Evolutionary conservation across 192 early-diverging fungal species (phyloP).

Genomic region (Coemansia aciculifera): DNA sequence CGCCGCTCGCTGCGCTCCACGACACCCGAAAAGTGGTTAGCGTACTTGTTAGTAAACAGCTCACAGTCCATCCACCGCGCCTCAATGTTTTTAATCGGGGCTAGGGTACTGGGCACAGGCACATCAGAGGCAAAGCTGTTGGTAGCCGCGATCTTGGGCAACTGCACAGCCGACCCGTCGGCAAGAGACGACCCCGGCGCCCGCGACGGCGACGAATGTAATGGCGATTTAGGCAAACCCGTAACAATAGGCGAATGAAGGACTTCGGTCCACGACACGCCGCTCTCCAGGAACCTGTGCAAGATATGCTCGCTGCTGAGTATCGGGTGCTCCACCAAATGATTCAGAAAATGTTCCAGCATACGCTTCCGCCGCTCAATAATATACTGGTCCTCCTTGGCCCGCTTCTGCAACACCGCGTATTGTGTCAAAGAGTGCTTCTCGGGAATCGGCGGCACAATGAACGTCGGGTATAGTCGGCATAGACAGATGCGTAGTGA

Average conservation of each 20-base stretch:
- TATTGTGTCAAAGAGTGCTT: slow-evolving; percentile 87
- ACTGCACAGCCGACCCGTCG: slow-evolving; percentile 37
- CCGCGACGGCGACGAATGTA: slow-evolving; percentile 60
- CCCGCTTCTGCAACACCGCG: slow-evolving; percentile 72
- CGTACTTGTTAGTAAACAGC: slow-evolving; percentile 86
- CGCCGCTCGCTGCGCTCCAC: slow-evolving; percentile 74
- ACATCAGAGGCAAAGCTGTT: slow-evolving; percentile 46
- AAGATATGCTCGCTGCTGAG: slow-evolving; percentile 85
- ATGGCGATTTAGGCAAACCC: slow-evolving; percentile 67
- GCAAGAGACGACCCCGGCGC: slow-evolving; percentile 47
- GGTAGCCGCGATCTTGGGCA: slow-evolving; percentile 51
- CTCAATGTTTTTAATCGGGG: slow-evolving; percentile 69
- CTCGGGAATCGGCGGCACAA: slow-evolving; percentile 95
- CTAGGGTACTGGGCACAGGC: slow-evolving; percentile 60
- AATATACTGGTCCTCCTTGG: slow-evolving; percentile 88
- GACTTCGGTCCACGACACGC: slow-evolving; percentile 73
- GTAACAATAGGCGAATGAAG: slow-evolving; percentile 70
- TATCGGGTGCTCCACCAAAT: slow-evolving; percentile 84
- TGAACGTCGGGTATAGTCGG: slow-evolving; percentile 80
- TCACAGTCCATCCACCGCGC: slow-evolving; percentile 87
- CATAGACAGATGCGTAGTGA: slow-evolving; percentile 76
- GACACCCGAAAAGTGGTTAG: slow-evolving; percentile 73
- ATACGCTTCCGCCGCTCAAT: slow-evolving; percentile 90
- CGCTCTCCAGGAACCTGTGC: slow-evolving; percentile 88
- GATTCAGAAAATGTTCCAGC: slow-evolving; percentile 93